Base-by-base conservation (phyloP, 1,139 yeast genomes). In the Saccharomycopsis crataegensis region DNA sequence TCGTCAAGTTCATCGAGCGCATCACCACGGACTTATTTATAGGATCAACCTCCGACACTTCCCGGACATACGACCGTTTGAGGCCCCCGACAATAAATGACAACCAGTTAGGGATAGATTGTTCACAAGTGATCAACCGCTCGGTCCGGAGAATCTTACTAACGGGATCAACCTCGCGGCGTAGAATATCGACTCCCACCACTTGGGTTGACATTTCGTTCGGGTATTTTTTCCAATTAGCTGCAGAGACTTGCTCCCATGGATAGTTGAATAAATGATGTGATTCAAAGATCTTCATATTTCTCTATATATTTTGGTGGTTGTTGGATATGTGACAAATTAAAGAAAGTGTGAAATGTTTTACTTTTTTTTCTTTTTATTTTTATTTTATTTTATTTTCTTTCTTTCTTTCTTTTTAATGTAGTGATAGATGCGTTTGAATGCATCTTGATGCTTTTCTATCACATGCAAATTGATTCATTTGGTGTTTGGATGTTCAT, bases 221-320 rank as follows among this genome's bases (percentile, higher is more conserved):
- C 14, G 99, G 99, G 69, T 93, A 93, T 64, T 93, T 93, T 60
- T 81, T 83, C 99, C 99, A 93, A 68, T 93, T 91, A 57, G 98
- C 98, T 0, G 96, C 91, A 0, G 96, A 86, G 17, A 93, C 96
- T 64, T 88, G 90, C 43, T 86, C 96, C 97, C 98, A 91, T 0
- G 95, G 80, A 64, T 91, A 91, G 58, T 80, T 73, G 68, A 89
- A 91, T 41, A 70, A 72, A 66, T 86, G 93, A 28, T 74, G 68
- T 45, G 87, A 77, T 51, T 80, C 80, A 65, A 88, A 90, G 55
- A 90, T 75, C 69, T 86, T 89, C 98, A 91, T 90, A 22, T 22
- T 22, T 22, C 4, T 2, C 4, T 22, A 4, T 22, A 4, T 22
- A 22, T 22, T 3, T 22, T n/a, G n/a, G n/a, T n/a, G n/a, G n/a